phyloP scores from a whole-genome alignment of 352 stramenopile genomes.

The Pythium biforme region DNA sequence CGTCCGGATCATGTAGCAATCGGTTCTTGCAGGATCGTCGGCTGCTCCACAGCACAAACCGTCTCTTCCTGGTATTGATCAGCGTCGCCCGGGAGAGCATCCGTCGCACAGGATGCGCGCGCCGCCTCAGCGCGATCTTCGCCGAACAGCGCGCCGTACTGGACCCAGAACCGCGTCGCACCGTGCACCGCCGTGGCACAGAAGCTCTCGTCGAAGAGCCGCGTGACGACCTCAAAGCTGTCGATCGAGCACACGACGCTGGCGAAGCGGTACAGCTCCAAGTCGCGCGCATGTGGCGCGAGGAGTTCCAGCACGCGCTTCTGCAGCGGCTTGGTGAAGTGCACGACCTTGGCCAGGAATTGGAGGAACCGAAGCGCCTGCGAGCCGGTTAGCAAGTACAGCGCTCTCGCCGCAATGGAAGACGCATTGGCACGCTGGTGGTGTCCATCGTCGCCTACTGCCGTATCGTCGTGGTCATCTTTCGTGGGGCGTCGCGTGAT shows the following conservation, averaged over 20 bases:
- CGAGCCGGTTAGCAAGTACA: conserved; percentile 58
- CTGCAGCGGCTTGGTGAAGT: conserved; percentile 60
- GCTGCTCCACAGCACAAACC: not conserved
- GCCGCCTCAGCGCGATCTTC: conserved; percentile 27
- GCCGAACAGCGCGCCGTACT: conserved; percentile 54
- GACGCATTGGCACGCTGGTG: not conserved
- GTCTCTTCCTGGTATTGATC: not conserved
- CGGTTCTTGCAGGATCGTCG: not conserved
- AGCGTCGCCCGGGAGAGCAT: not conserved
- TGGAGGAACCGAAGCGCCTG: conserved; percentile 62
- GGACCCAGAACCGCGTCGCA: conserved; percentile 45
- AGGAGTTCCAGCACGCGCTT: conserved; percentile 44
- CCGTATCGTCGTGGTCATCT: not conserved
- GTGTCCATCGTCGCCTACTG: not conserved
- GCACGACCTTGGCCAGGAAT: conserved; percentile 63
- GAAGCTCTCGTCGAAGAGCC: conserved; percentile 46
- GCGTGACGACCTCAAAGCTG: conserved; percentile 35
- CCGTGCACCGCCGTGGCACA: conserved; percentile 17
- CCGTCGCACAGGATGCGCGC: not conserved
- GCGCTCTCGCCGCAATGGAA: conserved; percentile 27
- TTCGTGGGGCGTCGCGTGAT: conserved; percentile 34
- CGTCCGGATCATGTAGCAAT: not conserved
- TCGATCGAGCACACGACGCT: conserved; percentile 46
- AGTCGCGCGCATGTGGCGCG: conserved; percentile 36
- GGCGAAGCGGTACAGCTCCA: conserved; percentile 54